These are phyloP conservation scores for Theileria sp. DNA, from an alignment of 169 alveolate species.

Conservation along the genomic window DNA sequence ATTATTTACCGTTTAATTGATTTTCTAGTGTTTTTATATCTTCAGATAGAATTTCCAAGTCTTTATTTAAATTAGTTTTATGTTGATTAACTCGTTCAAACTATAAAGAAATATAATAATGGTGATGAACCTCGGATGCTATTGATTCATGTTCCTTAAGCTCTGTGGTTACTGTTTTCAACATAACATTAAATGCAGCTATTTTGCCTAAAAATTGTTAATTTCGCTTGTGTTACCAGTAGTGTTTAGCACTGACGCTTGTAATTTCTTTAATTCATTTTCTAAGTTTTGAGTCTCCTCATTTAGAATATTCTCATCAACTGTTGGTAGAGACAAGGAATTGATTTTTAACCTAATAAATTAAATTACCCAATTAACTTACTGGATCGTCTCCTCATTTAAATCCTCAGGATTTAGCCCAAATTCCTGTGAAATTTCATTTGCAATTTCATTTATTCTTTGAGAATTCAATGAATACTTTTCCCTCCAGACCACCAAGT, in stretches of 20 bases:
- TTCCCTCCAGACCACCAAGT: not conserved
- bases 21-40: not conserved
- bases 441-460: not conserved
- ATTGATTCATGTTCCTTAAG: constrained; percentile 27
- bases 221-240: constrained; percentile 27
- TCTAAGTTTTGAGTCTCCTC: not conserved
- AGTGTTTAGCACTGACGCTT: not conserved
- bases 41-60: not conserved
- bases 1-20: not conserved
- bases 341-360: not conserved
- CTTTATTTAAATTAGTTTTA: constrained; percentile 16
- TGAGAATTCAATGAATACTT: not conserved
- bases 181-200: constrained; percentile 14
- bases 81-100: constrained; percentile 41
- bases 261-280: not conserved
- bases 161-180: constrained; percentile 16
- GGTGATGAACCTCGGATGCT: constrained; percentile 15
- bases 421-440: not conserved
- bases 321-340: not conserved
- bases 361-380: not conserved
- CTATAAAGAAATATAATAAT: constrained; percentile 17
- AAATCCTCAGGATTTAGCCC: not conserved
- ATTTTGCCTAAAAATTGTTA: constrained; percentile 12
- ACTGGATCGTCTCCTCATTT: not conserved
- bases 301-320: not conserved